These are phyloP conservation scores for Chrysanthemum makinoi DNA, from an alignment of 129 eudicot species.

Conservation along the genomic window DNA sequence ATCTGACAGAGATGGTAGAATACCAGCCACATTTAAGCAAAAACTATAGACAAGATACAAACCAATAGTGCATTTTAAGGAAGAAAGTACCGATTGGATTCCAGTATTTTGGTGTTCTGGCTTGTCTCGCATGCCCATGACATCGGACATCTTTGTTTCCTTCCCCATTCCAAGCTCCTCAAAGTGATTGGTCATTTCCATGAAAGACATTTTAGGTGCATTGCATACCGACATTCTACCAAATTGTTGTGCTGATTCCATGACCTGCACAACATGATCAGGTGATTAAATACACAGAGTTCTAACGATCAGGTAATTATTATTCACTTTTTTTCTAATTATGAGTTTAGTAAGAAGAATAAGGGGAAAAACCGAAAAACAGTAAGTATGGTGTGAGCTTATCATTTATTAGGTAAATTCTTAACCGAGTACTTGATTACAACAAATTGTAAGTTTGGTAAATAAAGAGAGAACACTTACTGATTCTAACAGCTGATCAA, in stretches of 20 bases:
- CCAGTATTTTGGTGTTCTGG: slow-evolving; percentile 24
- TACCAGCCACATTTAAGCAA: background rate
- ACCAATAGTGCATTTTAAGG: background rate
- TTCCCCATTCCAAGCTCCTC: slow-evolving; percentile 59
- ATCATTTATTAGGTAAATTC: too few relatives aligned
- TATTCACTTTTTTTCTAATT: background rate
- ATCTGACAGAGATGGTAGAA: too few relatives aligned
- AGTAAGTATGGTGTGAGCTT: too few relatives aligned
- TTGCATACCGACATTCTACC: slow-evolving; percentile 46
- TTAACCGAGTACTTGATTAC: too few relatives aligned
- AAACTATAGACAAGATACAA: background rate
- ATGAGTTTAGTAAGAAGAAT: too few relatives aligned
- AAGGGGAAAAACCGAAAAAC: too few relatives aligned
- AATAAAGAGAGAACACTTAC: slow-evolving; percentile 35
- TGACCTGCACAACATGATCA: slow-evolving; percentile 40
- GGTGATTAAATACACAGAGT: background rate
- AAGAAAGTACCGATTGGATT: slow-evolving; percentile 25
- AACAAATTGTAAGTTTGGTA: background rate
- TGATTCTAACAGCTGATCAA: slow-evolving; percentile 61
- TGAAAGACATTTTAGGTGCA: slow-evolving; percentile 56
- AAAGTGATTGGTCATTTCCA: slow-evolving; percentile 70
- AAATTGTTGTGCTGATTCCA: slow-evolving; percentile 61
- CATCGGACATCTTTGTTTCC: slow-evolving; percentile 52
- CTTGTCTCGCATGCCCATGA: slow-evolving; percentile 34
- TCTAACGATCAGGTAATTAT: background rate